These are phyloP conservation scores for Vigna hirtella DNA, from an alignment of 306 rosid species.

Conservation along the genomic window DNA sequence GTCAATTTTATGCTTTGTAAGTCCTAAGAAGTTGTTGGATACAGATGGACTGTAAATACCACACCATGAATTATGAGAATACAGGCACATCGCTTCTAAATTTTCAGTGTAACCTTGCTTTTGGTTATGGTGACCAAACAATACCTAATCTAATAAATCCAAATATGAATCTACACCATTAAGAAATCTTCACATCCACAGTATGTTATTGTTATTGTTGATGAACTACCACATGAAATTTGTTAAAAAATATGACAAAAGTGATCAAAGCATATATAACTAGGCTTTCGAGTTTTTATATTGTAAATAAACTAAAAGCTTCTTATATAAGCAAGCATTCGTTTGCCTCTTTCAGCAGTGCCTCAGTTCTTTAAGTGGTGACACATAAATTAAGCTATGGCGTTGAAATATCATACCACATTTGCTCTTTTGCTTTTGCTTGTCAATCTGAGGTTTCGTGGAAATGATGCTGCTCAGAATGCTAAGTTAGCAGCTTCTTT, in stretches of 20 bases:
- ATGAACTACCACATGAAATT: constrained; percentile 64
- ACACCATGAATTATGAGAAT: background rate
- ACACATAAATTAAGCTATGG: constrained; percentile 41
- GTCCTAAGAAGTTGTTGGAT: background rate
- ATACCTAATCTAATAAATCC: constrained; percentile 38
- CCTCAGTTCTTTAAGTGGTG: background rate
- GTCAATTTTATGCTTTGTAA: background rate
- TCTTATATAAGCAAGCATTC: constrained; percentile 9
- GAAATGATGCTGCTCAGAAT: constrained; percentile 46
- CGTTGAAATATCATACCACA: constrained; percentile 18
- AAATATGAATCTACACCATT: background rate
- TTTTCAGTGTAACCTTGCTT: background rate
- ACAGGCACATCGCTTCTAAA: background rate
- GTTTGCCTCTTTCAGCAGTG: background rate
- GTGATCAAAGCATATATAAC: constrained; percentile 56
- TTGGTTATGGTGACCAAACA: constrained; percentile 45
- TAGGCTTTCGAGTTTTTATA: constrained; percentile 41
- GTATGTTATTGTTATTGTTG: constrained; percentile 46
- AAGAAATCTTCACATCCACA: constrained; percentile 33
- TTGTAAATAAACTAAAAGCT: constrained; percentile 6
- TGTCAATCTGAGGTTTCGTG: constrained; percentile 37
- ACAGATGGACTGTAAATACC: background rate
- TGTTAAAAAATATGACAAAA: background rate
- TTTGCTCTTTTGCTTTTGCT: constrained; percentile 39
- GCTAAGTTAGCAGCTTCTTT: constrained; percentile 67